Base-by-base conservation (phyloP, 768 basidiomycete genomes). In the Naganishia vaughanmartiniae region DNA sequence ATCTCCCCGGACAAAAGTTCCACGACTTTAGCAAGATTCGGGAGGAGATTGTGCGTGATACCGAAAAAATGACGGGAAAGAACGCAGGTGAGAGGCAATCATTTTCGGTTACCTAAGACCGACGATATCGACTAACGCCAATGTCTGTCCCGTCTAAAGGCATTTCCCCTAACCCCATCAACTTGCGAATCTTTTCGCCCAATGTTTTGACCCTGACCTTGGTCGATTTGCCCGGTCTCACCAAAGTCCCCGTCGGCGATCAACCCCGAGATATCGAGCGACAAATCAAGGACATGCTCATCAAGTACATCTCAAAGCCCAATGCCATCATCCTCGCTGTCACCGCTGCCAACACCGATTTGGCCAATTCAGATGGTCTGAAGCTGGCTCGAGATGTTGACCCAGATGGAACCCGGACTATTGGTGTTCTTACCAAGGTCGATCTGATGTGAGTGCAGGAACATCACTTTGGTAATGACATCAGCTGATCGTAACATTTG, bases 291-390 rank as follows among this genome's bases (percentile, higher is more conserved):
- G 95, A 98, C 65, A 98, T 98, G 95, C 85, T 98, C 69, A 81
- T 91, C 81, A 95, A 94, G 82, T 97, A 89, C 78, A 97, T 98
- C 78, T 88, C 91, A 21, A 93, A 93, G 81, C 90, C 95, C 46
- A 90, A 93, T 66, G 95, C 93, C 83, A 95, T 98, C 82, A 88
- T 98, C 75, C 88, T 98, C 66, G 95, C 95, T 42, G 95, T 98
- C 73, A 96, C 95, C 0, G 90, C 89, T 46, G 95, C 93, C 75
- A 98, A 98, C 81, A 89, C 88, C 56, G 96, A 99, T 84, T 85
- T 99, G 86, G 96, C 96, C 71, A 99, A 98, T 83, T 98, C 95
- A 24, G 96, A 98, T 81, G 95, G 96, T 58, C 82, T 96, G 78
- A 95, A 96, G 84, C 83, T 97, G 85, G 95, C 93, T 63, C 86